Evolutionary conservation across 2,329 filamentous ascomycete species (phyloP).

Genomic region (Colletotrichum coccodes): DNA sequence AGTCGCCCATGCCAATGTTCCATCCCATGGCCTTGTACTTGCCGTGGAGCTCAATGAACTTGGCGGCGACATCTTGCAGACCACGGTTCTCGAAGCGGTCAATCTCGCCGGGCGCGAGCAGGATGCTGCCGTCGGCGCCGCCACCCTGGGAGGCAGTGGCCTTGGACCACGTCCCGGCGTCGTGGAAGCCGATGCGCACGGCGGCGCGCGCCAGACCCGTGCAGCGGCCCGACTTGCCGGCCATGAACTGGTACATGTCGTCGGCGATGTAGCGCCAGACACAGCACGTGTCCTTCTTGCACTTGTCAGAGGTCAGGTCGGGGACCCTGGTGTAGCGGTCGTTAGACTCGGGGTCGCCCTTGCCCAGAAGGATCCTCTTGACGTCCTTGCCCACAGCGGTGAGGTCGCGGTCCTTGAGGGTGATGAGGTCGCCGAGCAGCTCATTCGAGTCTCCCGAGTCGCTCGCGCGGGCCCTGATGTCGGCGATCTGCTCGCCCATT

Average conservation of each 20-base stretch:
- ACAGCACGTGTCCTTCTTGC: slow-evolving; percentile 53
- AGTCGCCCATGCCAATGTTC: slow-evolving; percentile 61
- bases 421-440: slow-evolving; percentile 35
- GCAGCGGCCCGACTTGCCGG: slow-evolving; percentile 50
- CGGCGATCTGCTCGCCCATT: slow-evolving; percentile 32
- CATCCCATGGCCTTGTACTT: slow-evolving; percentile 46
- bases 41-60: slow-evolving; percentile 50
- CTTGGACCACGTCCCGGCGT: slow-evolving; percentile 56
- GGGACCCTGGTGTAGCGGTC: slow-evolving; percentile 36
- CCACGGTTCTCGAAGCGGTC: slow-evolving; percentile 56
- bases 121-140: slow-evolving; percentile 58
- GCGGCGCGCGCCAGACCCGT: slow-evolving; percentile 55
- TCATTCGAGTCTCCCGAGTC: slow-evolving; percentile 28
- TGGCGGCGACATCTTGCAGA: slow-evolving; percentile 52
- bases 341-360: slow-evolving; percentile 34
- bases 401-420: slow-evolving; percentile 30
- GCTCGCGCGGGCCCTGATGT: slow-evolving; percentile 32
- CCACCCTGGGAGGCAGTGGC: slow-evolving; percentile 43
- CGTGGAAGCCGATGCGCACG: slow-evolving; percentile 60
- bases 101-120: slow-evolving; percentile 50
- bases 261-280: slow-evolving; percentile 55
- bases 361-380: slow-evolving; percentile 33
- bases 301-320: slow-evolving; percentile 40
- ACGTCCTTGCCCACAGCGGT: slow-evolving; percentile 34
- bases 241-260: slow-evolving; percentile 50